Conservation (phyloP, 2,329 filamentous ascomycete genomes). For the Zasmidium angulare region DNA sequence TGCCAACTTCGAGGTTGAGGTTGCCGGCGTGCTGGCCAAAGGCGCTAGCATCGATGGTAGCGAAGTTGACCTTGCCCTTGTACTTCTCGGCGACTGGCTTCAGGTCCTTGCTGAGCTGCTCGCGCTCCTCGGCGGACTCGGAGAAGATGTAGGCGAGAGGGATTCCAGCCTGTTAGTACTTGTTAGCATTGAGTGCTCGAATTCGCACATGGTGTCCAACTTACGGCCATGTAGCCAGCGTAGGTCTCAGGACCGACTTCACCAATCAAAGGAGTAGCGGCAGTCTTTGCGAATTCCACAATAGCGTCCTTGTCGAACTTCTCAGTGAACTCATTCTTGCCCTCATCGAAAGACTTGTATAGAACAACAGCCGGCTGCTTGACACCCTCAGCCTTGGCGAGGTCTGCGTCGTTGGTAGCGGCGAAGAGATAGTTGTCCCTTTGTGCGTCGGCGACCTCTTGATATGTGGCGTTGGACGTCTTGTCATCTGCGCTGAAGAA, state of each 20-base stretch:
- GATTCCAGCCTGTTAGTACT: constrained; percentile 64
- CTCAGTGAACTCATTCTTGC: constrained; percentile 80
- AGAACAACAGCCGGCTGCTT: constrained; percentile 83
- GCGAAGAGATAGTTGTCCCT: constrained; percentile 93
- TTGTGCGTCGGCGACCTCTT: constrained; percentile 69
- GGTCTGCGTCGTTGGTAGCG: constrained; percentile 74
- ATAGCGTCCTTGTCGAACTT: constrained; percentile 81
- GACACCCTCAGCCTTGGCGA: constrained; percentile 89
- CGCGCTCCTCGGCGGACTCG: constrained; percentile 86
- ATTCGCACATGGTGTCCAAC: constrained; percentile 29
- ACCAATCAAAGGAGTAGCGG: constrained; percentile 86
- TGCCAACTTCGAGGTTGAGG: constrained; percentile 92
- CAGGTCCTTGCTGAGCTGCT: constrained; percentile 70
- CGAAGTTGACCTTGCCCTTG: constrained; percentile 95
- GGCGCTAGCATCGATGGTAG: constrained; percentile 90
- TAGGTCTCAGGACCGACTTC: constrained; percentile 98
- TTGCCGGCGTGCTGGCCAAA: constrained; percentile 95
- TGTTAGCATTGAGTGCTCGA: constrained; percentile 1
- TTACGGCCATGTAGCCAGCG: constrained; percentile 81
- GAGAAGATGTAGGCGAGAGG: constrained; percentile 98
- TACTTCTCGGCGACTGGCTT: constrained; percentile 87
- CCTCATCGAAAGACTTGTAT: constrained; percentile 98
- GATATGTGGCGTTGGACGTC: constrained; percentile 82
- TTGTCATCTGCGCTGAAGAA: constrained; percentile 82
- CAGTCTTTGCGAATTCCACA: constrained; percentile 76